Conservation (phyloP, 2,329 filamentous ascomycete species). For the Nectriaceae sp. region DNA sequence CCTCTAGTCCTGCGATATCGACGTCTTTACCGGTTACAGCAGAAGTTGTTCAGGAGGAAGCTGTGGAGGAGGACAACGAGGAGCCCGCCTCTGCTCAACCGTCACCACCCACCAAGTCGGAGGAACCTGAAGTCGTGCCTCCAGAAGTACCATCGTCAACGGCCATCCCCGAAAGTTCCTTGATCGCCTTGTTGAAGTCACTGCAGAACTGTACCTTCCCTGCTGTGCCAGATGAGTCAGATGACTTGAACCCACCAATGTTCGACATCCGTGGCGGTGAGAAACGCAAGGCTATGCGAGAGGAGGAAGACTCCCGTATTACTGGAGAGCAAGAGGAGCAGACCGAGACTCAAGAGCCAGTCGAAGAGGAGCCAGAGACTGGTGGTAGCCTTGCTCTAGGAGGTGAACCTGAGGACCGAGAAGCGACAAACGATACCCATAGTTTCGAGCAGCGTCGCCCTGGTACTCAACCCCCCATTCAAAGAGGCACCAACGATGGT, state of each 20-base stretch:
- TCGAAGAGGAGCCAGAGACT: conserved; percentile 78
- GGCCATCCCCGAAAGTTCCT: conserved; percentile 24
- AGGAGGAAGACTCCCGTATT: conserved; percentile 64
- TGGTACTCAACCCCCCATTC: conserved; percentile 76
- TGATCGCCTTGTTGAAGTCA: conserved; percentile 40
- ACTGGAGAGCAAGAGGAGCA: conserved; percentile 51
- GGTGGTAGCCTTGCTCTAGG: conserved; percentile 85
- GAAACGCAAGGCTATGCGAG: conserved; percentile 75
- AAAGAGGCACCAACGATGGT: conserved; percentile 58
- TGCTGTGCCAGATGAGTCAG: conserved; percentile 11
- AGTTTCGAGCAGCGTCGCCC: conserved; percentile 61
- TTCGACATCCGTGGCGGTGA: conserved; percentile 83
- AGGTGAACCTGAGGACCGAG: conserved; percentile 86
- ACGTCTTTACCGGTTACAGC: conserved; percentile 55
- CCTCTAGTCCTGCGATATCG: conserved; percentile 79
- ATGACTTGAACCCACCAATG: conserved; percentile 61
- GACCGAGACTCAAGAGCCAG: conserved; percentile 45
- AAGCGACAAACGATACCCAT: conserved; percentile 53
- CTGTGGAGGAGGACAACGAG: conserved; percentile 36
- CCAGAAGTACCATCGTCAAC: conserved; percentile 8
- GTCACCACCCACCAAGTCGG: conserved; percentile 16
- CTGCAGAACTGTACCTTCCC: conserved; percentile 40
- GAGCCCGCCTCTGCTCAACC: conserved; percentile 24
- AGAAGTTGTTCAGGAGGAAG: conserved; percentile 49
- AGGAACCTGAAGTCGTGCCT: conserved; percentile 16